Evolutionary conservation across 129 eudicot species (phyloP), one percentile per base, ranked within the genome.

Genomic region (Arctium lappa): DNA sequence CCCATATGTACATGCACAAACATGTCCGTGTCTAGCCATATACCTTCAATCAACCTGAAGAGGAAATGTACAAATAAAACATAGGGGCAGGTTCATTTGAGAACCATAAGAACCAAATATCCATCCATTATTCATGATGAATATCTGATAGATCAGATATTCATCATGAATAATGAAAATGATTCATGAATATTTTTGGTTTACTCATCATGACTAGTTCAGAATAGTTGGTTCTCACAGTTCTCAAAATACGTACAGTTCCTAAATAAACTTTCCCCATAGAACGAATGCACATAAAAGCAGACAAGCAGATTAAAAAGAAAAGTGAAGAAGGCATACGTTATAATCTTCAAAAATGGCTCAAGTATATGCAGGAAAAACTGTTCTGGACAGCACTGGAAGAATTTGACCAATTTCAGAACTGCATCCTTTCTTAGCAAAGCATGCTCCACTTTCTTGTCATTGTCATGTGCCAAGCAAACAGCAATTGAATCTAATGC

Each of bases 401-500:
- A 95, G 88, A 95, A 95, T 73, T 86, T 89, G 71, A 95, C 99
- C 91, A 95, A 75, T 76, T 93, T 95, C 84, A 91, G 99, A 82
- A 95, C 90, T 1, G 98, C 93, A 5, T 91, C 98, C 82, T 91
- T 95, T 84, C 86, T 93, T n/a, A 95, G 85, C 77, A 95, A 84
- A 77, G 97, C 94, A 88, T 91, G 99, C 79, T 95, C 99, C 31
- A 95, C 99, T 90, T 95, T 95, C 84, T 86, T 90, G 81, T 93
- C 98, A 75, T 89, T 93, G 85, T 95, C 99, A 83, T 91, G 99
- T 82, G 99, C 99, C 85, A 95, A 84, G 88, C 99, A 95, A 44
- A 95, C 88, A 56, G 99, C 99, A 75, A 95, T 90, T 1, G 99
- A 95, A 78, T 95, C 99, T 75, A 95, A 84, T 15, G 97, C 98